These are phyloP conservation scores for Coemansia sp. DNA, from an alignment of 192 early-diverging fungal genomes.

Conservation along the genomic window DNA sequence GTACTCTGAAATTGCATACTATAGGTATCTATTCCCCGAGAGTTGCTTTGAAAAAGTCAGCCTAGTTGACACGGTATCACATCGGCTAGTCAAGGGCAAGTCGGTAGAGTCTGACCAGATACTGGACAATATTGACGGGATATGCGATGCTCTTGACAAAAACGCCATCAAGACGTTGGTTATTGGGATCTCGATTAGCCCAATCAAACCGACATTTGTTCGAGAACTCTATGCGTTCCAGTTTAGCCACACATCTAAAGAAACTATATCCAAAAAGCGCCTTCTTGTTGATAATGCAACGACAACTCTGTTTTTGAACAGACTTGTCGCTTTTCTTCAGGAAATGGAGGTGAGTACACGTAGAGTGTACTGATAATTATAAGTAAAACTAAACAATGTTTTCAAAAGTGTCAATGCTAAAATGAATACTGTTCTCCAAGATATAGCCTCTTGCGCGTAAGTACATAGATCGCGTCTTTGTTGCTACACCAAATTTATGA, in stretches of 20 bases:
- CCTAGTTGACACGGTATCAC: constrained; percentile 9
- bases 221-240: constrained; percentile 50
- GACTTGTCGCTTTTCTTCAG: constrained; percentile 23
- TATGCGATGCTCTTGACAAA: constrained; percentile 19
- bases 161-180: constrained; percentile 22
- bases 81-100: constrained; percentile 20
- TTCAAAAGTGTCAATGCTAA: too few relatives aligned
- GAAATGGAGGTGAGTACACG: constrained; percentile 33
- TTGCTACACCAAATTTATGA: not conserved
- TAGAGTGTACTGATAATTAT: too few relatives aligned
- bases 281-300: not conserved
- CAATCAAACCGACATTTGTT: constrained; percentile 20
- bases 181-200: constrained; percentile 28
- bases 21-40: constrained; percentile 41
- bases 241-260: constrained; percentile 3
- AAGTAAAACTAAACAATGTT: too few relatives aligned
- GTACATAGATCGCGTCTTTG: not conserved
- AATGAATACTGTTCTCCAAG: too few relatives aligned
- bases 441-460: constrained; percentile 19
- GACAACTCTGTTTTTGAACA: constrained; percentile 12
- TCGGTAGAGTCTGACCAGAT: constrained; percentile 36
- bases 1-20: constrained; percentile 36
- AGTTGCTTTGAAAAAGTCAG: constrained; percentile 17
- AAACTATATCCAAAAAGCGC: not conserved
- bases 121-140: constrained; percentile 18